Evolutionary conservation across 2,329 filamentous ascomycete genomes (phyloP).

Genomic region (Claviceps paspali): DNA sequence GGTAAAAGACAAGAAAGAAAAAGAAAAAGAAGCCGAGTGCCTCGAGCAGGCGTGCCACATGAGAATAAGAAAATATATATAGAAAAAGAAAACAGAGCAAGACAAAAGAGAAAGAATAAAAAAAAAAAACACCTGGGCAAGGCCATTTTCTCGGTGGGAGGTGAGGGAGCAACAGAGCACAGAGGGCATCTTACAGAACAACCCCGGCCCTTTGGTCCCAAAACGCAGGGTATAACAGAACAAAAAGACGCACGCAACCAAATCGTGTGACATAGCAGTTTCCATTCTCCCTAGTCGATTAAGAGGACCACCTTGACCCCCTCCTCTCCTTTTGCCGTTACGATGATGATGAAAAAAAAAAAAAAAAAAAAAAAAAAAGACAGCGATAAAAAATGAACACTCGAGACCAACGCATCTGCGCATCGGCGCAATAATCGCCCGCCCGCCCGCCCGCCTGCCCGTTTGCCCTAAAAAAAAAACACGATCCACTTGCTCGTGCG

Average conservation of each 20-base stretch:
- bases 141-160: slow-evolving; percentile 1
- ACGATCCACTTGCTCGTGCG: slow-evolving; percentile 12
- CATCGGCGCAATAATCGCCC: slow-evolving; percentile 18
- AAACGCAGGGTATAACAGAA: slow-evolving; percentile 4
- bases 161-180: not conserved
- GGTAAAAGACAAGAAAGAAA: no score
- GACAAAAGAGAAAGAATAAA: not conserved
- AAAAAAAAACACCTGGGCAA: slow-evolving; percentile 1
- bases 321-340: slow-evolving; percentile 18
- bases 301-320: slow-evolving; percentile 6
- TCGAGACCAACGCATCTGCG: slow-evolving; percentile 17
- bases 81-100: not conserved
- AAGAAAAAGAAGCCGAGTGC: slow-evolving; percentile 6
- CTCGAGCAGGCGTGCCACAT: no score
- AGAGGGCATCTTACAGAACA: not conserved
- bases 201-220: slow-evolving; percentile 2
- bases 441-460: slow-evolving; percentile 20
- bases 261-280: slow-evolving; percentile 5
- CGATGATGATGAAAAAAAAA: slow-evolving; percentile 8
- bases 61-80: slow-evolving; percentile 11
- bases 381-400: slow-evolving; percentile 12
- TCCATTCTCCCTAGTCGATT: slow-evolving; percentile 7
- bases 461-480: slow-evolving; percentile 15
- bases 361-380: slow-evolving; percentile 13
- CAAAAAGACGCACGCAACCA: slow-evolving; percentile 5